Percentiles rank a stretch among this genome's conserved stretches.
Evolutionary conservation across 2,329 filamentous ascomycete genomes (phyloP).

Genomic region (Boeremia exigua): DNA sequence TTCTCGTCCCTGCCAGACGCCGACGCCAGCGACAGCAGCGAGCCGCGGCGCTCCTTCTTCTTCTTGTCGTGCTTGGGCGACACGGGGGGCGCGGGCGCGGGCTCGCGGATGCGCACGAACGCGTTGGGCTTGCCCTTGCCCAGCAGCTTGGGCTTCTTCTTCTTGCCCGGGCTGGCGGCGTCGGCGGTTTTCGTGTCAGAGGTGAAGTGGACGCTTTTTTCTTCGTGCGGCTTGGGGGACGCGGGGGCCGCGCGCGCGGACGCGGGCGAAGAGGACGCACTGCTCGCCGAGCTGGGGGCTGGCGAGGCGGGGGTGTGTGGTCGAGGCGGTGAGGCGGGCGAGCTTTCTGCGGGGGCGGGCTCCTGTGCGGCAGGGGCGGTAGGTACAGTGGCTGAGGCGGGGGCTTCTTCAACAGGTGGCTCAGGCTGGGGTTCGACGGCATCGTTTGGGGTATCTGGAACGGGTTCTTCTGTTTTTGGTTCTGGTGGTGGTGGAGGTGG

Average conservation of each 20-base stretch:
- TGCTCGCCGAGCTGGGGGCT: slow-evolving; percentile 40
- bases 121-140: slow-evolving; percentile 41
- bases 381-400: background rate
- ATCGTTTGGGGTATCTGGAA: slow-evolving; percentile 1
- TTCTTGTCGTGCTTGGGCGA: slow-evolving; percentile 32
- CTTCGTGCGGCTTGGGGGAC: slow-evolving; percentile 32
- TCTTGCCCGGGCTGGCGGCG: slow-evolving; percentile 33
- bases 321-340: slow-evolving; percentile 20
- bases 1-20: background rate
- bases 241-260: slow-evolving; percentile 41
- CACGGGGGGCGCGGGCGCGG: slow-evolving; percentile 25
- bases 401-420: slow-evolving; percentile 4
- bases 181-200: slow-evolving; percentile 49
- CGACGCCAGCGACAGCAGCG: slow-evolving; percentile 26
- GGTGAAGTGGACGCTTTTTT: slow-evolving; percentile 46
- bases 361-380: background rate
- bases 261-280: slow-evolving; percentile 44
- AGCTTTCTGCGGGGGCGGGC: slow-evolving; percentile 4
- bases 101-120: slow-evolving; percentile 41
- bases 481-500: slow-evolving; percentile 15
- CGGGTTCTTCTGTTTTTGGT: slow-evolving; percentile 5
- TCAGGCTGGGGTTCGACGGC: background rate
- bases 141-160: slow-evolving; percentile 28
- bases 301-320: slow-evolving; percentile 15
- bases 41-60: slow-evolving; percentile 31